Evolutionary conservation across 305 asterid species (phyloP), one percentile per base, ranked within the genome.

Genomic region (Fraxinus floribunda): DNA sequence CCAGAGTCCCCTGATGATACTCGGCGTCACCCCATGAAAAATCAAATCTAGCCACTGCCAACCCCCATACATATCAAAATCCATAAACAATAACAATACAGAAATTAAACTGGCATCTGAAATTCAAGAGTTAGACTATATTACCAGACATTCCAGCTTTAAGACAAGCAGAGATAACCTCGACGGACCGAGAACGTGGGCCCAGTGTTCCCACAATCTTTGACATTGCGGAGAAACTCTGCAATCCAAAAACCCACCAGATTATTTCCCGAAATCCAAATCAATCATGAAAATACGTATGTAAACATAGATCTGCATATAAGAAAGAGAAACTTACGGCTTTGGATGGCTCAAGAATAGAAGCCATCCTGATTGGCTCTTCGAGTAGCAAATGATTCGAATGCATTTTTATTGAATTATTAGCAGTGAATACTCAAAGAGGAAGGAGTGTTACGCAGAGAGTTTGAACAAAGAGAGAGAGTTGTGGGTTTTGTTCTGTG

Each of bases 181-280:
- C 97, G 60, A 91, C 93, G 30, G 98, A 91, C 88, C 97, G 92
- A 62, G 98, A 96, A 81, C 94, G 91, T 9, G 98, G 95, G 4
- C 99, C 99, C 83, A 94, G 90, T 9, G 99, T 96, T 80, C 99
- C 99, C 74, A 96, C 98, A 85, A 96, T 96, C 95, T 92, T 96
- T 39, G 97, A 89, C 99, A 94, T 88, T 8, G 99, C 98, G 24
- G 98, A 93, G 84, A 89, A 94, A 84, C 87, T 87, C 99, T 96
- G 83, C 79, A 83, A 66, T 74, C 26, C 70, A 34, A 76, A 46
- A 13, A 79, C 35, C 78, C 75, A 26, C 38, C 35, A 68, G 36
- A 68, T 66, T 68, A 68, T 29, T 10, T 30, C 75, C 38, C 20
- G 13, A 26, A 29, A 29, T 29, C 75, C 38, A 68, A 66, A 62